Evolutionary conservation across 2,329 filamentous ascomycete species (phyloP).

Genomic region (Paracorniculantispora psalliotae): DNA sequence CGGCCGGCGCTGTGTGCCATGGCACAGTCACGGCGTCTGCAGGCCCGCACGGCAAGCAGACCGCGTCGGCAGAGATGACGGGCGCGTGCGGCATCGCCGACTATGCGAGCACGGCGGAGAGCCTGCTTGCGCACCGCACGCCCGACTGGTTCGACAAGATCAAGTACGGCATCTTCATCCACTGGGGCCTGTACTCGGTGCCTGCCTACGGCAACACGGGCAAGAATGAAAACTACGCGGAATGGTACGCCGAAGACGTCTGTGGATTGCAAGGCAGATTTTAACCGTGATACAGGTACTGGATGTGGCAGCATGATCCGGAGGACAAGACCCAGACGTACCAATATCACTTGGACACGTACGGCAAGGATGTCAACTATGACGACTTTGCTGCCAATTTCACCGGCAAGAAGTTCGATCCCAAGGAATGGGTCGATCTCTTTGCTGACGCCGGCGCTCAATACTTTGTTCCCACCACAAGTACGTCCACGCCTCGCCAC

Average conservation of each 20-base stretch:
- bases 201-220: slow-evolving; percentile 49
- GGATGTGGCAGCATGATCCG: slow-evolving; percentile 10
- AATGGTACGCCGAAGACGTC: slow-evolving; percentile 31
- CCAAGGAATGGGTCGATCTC: slow-evolving; percentile 50
- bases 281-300: neutral
- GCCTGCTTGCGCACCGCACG: slow-evolving; percentile 34
- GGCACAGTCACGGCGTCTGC: slow-evolving; percentile 4
- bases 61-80: neutral
- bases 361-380: slow-evolving; percentile 47
- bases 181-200: slow-evolving; percentile 54
- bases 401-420: slow-evolving; percentile 43
- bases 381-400: slow-evolving; percentile 53
- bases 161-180: slow-evolving; percentile 58
- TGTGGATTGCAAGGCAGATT: too few relatives aligned
- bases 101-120: slow-evolving; percentile 15
- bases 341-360: slow-evolving; percentile 45
- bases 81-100: slow-evolving; percentile 4
- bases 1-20: slow-evolving; percentile 1
- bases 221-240: slow-evolving; percentile 36
- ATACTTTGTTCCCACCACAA: slow-evolving; percentile 43
- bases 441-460: slow-evolving; percentile 47
- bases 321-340: slow-evolving; percentile 24
- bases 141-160: slow-evolving; percentile 50
- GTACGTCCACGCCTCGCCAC: slow-evolving; percentile 5
- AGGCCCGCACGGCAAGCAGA: neutral